A percentile compares a stretch with the other conserved stretches of the same genome.
phyloP scores from a whole-genome alignment of 306 rosid species.

The Albizia julibrissin region DNA sequence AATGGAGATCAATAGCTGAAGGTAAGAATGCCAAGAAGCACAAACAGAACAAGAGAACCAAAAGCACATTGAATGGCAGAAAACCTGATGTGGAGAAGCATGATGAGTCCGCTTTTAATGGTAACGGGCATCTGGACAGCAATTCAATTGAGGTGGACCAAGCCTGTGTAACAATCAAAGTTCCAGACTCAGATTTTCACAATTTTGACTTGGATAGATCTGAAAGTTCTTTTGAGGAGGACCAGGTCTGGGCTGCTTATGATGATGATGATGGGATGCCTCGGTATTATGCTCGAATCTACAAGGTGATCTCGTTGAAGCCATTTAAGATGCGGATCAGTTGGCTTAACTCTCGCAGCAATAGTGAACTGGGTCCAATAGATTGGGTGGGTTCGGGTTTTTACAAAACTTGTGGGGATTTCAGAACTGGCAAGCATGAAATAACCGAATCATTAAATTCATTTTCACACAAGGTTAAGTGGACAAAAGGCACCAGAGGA shows the following conservation, averaged over 20 bases:
- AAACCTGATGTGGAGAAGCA: slow-evolving; percentile 8
- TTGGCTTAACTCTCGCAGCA: slow-evolving; percentile 73
- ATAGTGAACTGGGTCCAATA: slow-evolving; percentile 60
- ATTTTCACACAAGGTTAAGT: slow-evolving; percentile 62
- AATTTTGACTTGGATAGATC: slow-evolving; percentile 68
- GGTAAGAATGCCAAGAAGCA: slow-evolving; percentile 30
- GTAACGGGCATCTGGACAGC: background rate
- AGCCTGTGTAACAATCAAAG: slow-evolving; percentile 43
- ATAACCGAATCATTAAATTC: slow-evolving; percentile 46
- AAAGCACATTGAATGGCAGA: slow-evolving; percentile 37
- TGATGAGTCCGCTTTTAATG: slow-evolving; percentile 21
- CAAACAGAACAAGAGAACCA: slow-evolving; percentile 45
- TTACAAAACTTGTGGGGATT: slow-evolving; percentile 68
- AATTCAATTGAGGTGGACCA: slow-evolving; percentile 26
- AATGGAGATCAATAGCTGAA: slow-evolving; percentile 47
- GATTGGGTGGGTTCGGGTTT: slow-evolving; percentile 71
- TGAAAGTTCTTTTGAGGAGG: slow-evolving; percentile 57
- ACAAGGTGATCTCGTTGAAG: slow-evolving; percentile 55
- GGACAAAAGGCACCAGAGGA: slow-evolving; percentile 62
- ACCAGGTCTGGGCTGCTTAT: slow-evolving; percentile 78
- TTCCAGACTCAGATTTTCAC: slow-evolving; percentile 76
- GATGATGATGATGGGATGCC: slow-evolving; percentile 80
- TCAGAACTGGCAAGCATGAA: slow-evolving; percentile 58
- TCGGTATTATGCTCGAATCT: slow-evolving; percentile 71
- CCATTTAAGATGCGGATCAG: slow-evolving; percentile 73